These are phyloP conservation scores for Carallia pectinifolia DNA, from an alignment of 345 rosid genomes.

Conservation along the genomic window DNA sequence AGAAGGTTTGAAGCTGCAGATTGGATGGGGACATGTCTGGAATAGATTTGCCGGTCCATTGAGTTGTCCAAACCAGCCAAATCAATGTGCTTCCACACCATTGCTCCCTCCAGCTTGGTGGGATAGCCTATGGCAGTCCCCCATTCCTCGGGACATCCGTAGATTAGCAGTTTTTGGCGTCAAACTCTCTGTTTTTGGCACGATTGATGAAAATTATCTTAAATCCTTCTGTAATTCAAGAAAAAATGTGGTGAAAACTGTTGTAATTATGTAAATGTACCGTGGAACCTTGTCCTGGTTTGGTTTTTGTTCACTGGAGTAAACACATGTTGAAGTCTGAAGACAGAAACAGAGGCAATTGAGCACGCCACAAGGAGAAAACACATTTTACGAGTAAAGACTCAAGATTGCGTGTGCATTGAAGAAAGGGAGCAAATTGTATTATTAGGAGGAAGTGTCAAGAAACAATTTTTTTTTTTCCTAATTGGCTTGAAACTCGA, in stretches of 20 bases:
- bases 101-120: slow-evolving; percentile 98
- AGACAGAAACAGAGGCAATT: too few species aligned
- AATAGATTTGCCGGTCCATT: slow-evolving; percentile 91
- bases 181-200: slow-evolving; percentile 73
- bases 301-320: not conserved
- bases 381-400: too few species aligned
- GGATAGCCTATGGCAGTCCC: slow-evolving; percentile 97
- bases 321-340: too few species aligned
- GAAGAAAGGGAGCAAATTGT: too few species aligned
- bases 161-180: slow-evolving; percentile 67
- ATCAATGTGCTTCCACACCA: slow-evolving; percentile 87
- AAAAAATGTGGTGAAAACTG: slow-evolving; percentile 52
- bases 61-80: slow-evolving; percentile 67
- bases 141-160: slow-evolving; percentile 64
- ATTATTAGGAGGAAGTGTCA: too few species aligned
- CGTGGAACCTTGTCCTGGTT: not conserved
- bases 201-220: slow-evolving; percentile 59
- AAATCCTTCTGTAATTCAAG: slow-evolving; percentile 54
- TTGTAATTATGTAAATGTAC: slow-evolving; percentile 35
- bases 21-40: slow-evolving; percentile 98
- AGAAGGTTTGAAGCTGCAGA: slow-evolving; percentile 69
- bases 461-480: too few species aligned
- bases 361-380: too few species aligned
- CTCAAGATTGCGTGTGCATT: too few species aligned
- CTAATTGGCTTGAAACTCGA: too few species aligned